Conservation (phyloP, 805 yeast species). For the Starmerella apis region DNA sequence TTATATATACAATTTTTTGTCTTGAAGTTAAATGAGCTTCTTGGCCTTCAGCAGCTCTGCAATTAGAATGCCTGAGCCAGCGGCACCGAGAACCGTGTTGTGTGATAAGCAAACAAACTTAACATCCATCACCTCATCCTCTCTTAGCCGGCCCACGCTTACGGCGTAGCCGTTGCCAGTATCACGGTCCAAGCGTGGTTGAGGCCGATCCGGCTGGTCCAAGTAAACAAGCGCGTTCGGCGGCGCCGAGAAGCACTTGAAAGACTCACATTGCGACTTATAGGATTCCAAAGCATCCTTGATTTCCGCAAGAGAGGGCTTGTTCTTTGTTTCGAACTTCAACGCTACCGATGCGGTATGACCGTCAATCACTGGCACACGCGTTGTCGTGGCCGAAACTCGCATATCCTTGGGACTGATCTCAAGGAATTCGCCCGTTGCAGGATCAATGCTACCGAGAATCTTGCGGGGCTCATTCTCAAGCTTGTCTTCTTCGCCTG, state of each 20-base stretch:
- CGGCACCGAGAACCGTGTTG: constrained; percentile 96
- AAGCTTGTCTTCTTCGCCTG: constrained; percentile 96
- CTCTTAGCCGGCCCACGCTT: constrained; percentile 87
- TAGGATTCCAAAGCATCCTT: constrained; percentile 61
- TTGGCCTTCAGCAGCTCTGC: constrained; percentile 81
- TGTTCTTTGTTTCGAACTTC: constrained; percentile 67
- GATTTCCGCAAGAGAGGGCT: constrained; percentile 76
- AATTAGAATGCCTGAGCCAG: constrained; percentile 93
- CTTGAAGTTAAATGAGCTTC: constrained; percentile 55
- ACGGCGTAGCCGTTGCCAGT: constrained; percentile 92
- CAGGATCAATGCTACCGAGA: constrained; percentile 44
- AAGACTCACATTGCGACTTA: constrained; percentile 67
- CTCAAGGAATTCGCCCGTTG: constrained; percentile 37
- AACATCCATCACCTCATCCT: constrained; percentile 83
- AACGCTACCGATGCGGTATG: constrained; percentile 92
- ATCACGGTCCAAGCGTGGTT: constrained; percentile 93
- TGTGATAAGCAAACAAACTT: constrained; percentile 97
- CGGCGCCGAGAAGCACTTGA: constrained; percentile 89
- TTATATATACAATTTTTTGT: too few relatives aligned
- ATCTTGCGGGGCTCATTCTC: constrained; percentile 98
- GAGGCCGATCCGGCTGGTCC: constrained; percentile 90
- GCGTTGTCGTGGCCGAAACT: constrained; percentile 92
- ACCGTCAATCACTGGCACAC: constrained; percentile 95
- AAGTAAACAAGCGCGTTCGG: constrained; percentile 81
- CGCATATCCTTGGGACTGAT: constrained; percentile 49